Base-by-base conservation (phyloP, 768 basidiomycete genomes). In the Leucocoprinus leucothites region DNA sequence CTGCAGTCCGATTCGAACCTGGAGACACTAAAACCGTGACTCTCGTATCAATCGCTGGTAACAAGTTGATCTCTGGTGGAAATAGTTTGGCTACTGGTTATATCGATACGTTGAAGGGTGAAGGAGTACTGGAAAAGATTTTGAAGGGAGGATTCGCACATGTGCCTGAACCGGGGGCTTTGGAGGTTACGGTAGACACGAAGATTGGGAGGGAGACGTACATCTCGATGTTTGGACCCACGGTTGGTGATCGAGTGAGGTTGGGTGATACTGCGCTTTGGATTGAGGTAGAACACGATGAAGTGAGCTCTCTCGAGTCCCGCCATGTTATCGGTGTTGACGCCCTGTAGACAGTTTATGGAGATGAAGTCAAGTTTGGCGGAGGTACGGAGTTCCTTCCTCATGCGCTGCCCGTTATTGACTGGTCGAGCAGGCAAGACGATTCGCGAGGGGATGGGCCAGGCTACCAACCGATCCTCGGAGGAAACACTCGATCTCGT, bases 321-420 rank as follows among this genome's bases (percentile, higher is more conserved):
- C 28, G 34, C 19, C 35, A 47, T 22, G 31, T 35, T 14, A 18
- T 9, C 11, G 16, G 38, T 38, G 16, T 13, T 22, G 47, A 48
- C 54, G 1, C 14, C 52, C 58, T 24, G 26, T 56, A 91, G 85
- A 90, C 95, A 3, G 74, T 84, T 3, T 96, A 97, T 65, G 97
- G 96, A 1, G 96, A 98, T 56, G 96, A 98, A 71, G 89, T 91
- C 72, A 98, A 98, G 72, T 99, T 99, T 63, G 97, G 97, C 7
- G 96, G 94, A 64, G 96, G 93, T 85, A 63, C 58, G 71, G 18
- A 9, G 16, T 41, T 41, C 19, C 8, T 18, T 14, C 44, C 45
- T 14, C 21, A 26, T 34, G 25, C 19, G 9, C 3, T 16, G 44
- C 3, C 22, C 56, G 3, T 59, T 35, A 36, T 53, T 36, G 40